Evolutionary conservation across 441 rosid species (phyloP).

Genomic region (Sinapis alba): DNA sequence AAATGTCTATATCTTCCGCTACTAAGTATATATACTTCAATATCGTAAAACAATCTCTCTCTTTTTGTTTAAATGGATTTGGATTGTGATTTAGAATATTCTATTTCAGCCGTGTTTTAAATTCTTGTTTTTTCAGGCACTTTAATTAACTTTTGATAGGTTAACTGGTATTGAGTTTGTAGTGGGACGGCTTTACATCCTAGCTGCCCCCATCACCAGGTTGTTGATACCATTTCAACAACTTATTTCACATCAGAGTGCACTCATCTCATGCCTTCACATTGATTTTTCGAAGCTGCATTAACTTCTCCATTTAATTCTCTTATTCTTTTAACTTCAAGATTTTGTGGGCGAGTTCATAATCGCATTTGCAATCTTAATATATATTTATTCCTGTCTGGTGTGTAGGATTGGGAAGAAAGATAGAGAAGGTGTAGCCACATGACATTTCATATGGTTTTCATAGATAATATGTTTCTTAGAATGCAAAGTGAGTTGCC

Average conservation of each 20-base stretch:
- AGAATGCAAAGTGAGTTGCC: conserved; percentile 59
- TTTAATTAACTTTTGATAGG: not conserved
- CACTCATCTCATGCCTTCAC: not conserved
- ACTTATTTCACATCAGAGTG: conserved; percentile 6
- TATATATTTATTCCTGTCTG: no score
- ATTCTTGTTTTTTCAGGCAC: not conserved
- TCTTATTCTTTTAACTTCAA: not conserved
- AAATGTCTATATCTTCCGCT: not conserved
- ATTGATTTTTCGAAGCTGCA: conserved; percentile 1
- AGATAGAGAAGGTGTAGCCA: conserved; percentile 39
- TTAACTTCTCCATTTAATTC: conserved; percentile 13
- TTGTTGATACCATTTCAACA: not conserved
- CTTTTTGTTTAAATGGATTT: not conserved
- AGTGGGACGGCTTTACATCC: not conserved
- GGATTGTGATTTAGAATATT: not conserved
- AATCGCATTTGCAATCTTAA: no score
- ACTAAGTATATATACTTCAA: not conserved
- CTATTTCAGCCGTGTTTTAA: not conserved
- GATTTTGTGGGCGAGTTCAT: conserved; percentile 27
- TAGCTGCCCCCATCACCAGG: not conserved
- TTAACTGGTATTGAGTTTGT: not conserved
- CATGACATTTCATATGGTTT: conserved; percentile 54
- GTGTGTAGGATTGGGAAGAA: no score
- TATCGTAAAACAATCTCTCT: not conserved
- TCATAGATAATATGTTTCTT: conserved; percentile 68